Percentiles rank a stretch among this genome's conserved stretches.
Conservation (phyloP, 169 alveolate genomes). For the Cryptosporidium felis region DNA sequence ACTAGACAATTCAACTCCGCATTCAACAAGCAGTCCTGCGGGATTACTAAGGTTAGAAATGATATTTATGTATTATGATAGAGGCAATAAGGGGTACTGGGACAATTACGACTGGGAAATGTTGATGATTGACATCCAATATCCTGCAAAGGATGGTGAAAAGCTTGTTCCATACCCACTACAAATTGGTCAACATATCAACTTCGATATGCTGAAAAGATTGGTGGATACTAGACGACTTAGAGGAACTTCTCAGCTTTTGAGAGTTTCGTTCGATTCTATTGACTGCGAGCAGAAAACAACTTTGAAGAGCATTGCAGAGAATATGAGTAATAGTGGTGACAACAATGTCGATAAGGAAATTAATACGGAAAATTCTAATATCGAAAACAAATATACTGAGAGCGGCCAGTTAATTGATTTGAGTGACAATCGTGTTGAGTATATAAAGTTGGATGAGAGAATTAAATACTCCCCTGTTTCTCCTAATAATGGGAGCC, state of each 20-base stretch:
- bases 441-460: neutral
- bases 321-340: too few species aligned
- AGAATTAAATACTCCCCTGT: neutral
- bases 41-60: slow-evolving; percentile 37
- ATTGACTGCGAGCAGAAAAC: neutral
- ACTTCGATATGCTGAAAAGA: slow-evolving; percentile 25
- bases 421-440: neutral
- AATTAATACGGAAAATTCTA: neutral
- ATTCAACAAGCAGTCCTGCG: slow-evolving; percentile 65
- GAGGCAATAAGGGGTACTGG: slow-evolving; percentile 57
- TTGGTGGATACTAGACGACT: slow-evolving; percentile 70
- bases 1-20: slow-evolving; percentile 71
- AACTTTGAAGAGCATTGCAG: neutral
- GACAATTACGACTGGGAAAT: slow-evolving; percentile 34
- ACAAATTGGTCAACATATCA: neutral
- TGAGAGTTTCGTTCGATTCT: slow-evolving; percentile 46
- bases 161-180: slow-evolving; percentile 64
- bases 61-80: slow-evolving; percentile 67
- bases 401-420: neutral
- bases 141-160: slow-evolving; percentile 65
- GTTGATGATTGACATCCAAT: slow-evolving; percentile 60
- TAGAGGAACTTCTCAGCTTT: slow-evolving; percentile 58
- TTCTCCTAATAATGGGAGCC: neutral
- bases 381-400: neutral
- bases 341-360: neutral